These are phyloP conservation scores for Heimioporus retisporus DNA, from an alignment of 1,284 basidiomycete genomes.

Conservation along the genomic window DNA sequence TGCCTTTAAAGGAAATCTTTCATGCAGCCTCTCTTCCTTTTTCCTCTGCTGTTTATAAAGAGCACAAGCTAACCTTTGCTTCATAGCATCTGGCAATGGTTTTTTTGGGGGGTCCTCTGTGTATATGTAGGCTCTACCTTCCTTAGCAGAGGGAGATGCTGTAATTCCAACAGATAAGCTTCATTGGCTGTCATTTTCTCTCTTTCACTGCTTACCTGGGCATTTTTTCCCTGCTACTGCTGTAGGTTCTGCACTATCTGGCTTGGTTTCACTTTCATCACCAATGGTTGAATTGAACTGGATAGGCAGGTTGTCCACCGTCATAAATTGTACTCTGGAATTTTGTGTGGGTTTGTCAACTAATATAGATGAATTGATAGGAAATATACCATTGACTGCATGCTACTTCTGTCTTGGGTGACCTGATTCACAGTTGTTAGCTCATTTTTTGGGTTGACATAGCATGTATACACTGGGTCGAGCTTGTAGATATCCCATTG, in stretches of 20 bases:
- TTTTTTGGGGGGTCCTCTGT: neutral
- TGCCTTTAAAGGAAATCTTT: neutral
- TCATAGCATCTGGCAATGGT: neutral
- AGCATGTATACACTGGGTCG: neutral
- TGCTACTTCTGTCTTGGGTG: neutral
- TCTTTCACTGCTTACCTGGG: neutral
- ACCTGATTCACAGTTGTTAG: neutral
- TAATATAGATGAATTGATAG: neutral
- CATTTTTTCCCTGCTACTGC: neutral
- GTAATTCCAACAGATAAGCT: neutral
- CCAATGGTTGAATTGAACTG: neutral
- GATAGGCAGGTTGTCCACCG: neutral
- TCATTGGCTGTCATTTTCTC: neutral
- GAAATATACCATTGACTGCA: neutral
- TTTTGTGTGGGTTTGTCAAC: neutral
- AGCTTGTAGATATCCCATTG: neutral
- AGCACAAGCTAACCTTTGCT: neutral
- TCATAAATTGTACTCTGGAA: neutral
- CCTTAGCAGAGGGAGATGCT: neutral
- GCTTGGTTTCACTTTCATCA: too few species aligned
- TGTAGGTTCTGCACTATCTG: too few species aligned
- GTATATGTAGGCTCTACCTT: neutral
- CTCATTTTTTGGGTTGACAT: neutral
- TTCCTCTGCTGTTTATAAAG: neutral
- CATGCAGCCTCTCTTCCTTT: neutral